These are phyloP conservation scores for Rhizophagus sp. DNA, from an alignment of 192 early-diverging fungal genomes.

Conservation along the genomic window DNA sequence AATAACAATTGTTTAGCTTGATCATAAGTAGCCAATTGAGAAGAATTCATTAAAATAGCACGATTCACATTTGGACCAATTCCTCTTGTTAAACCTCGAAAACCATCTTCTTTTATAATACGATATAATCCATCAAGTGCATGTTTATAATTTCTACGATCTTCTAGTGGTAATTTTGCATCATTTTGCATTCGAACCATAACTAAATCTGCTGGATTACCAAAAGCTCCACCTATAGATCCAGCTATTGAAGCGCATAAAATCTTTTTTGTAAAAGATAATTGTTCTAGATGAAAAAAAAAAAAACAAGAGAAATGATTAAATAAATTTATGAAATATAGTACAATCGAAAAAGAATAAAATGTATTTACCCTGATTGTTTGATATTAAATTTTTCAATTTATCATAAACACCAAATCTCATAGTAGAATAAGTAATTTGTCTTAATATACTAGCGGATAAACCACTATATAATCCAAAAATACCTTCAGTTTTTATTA, in stretches of 20 bases:
- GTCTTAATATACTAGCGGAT: constrained; percentile 72
- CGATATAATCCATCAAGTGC: constrained; percentile 72
- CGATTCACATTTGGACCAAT: constrained; percentile 87
- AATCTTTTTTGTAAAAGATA: constrained; percentile 46
- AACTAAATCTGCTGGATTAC: constrained; percentile 81
- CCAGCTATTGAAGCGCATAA: constrained; percentile 49
- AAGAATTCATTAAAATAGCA: constrained; percentile 82
- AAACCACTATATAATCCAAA: constrained; percentile 70
- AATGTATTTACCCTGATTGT: constrained; percentile 45
- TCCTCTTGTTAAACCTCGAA: constrained; percentile 81
- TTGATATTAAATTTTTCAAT: constrained; percentile 58
- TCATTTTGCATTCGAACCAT: constrained; percentile 85
- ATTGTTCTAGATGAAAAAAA: constrained; percentile 33
- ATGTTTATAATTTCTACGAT: constrained; percentile 74
- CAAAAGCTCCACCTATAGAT: constrained; percentile 64
- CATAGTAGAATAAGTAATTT: constrained; percentile 79
- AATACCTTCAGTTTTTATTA: constrained; percentile 68
- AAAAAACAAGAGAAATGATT: neutral
- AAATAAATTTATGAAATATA: neutral
- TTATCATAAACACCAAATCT: constrained; percentile 77
- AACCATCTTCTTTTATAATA: constrained; percentile 80
- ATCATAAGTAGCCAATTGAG: constrained; percentile 78
- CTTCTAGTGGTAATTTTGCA: constrained; percentile 60
- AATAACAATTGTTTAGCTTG: constrained; percentile 73
- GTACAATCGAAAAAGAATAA: neutral